Evolutionary conservation across 257 asterid genomes (phyloP), one percentile per base, ranked within the genome.

Genomic region (Rehmannia glutinosa): DNA sequence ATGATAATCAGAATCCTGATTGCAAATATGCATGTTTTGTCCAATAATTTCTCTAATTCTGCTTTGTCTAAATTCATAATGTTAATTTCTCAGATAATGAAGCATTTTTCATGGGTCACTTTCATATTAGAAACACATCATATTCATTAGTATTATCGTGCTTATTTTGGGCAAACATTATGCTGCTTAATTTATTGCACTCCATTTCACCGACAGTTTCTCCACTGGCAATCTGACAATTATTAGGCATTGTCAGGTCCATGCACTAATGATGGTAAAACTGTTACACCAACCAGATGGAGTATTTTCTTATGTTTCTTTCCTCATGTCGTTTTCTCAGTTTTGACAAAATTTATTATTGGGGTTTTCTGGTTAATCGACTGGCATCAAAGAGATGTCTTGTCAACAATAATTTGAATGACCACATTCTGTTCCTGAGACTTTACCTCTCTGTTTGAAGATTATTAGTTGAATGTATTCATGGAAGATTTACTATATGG

Each of bases 271-370:
- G 42, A 47, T 65, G 33, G 66, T 38, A 47, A 43, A 43, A 71
- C 81, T 76, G 52, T 66, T 76, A 11, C 74, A 61, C 74, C 77
- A 52, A 66, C 71, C 62, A 42, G 55, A 25, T 42, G 38, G 39
- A 27, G 41, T 33, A 52, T 56, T 27, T 51, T 38, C 19, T 28
- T 70, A n/a, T n/a, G n/a, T 75, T 20, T 70, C 52, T 16, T 46
- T 33, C 39, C 61, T 43, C 41, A 21, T 28, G 69, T 46, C 7
- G 17, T 42, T 68, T 6, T 11, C 52, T 51, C 23, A 39, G 33
- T 33, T 25, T n/a, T n/a, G n/a, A n/a, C 38, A 1, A 45, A 33
- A 59, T 41, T 60, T 9, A 9, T 46, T 53, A n/a, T 58, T 50
- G 17, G 46, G 53, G 30, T 49, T 23, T 39, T 23, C 19, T 60